Percentiles rank a stretch among this genome's conserved stretches.
phyloP scores from a whole-genome alignment of 1,139 yeast genomes.

The Meyerozyma guilliermondii region DNA sequence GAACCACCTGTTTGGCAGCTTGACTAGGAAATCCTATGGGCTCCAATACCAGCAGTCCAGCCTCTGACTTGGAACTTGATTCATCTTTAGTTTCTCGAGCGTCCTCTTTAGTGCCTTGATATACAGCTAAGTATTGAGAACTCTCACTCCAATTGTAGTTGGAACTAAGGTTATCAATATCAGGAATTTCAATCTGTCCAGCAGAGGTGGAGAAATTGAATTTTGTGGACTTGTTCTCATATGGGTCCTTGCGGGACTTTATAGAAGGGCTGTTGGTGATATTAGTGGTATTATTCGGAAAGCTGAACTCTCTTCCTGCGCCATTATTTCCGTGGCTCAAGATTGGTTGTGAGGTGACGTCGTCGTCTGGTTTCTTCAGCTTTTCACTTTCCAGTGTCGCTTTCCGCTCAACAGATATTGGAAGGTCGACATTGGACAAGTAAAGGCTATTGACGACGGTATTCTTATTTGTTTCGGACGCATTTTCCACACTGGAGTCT shows the following conservation, averaged over 20 bases:
- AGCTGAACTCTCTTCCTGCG: constrained; percentile 30
- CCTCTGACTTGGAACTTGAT: constrained; percentile 1
- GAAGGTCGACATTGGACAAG: background rate
- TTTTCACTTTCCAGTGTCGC: background rate
- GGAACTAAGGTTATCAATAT: constrained; percentile 18
- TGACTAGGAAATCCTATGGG: constrained; percentile 33
- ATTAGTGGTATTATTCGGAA: constrained; percentile 33
- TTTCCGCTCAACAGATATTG: background rate
- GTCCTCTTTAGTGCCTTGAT: constrained; percentile 4
- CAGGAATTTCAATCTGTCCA: constrained; percentile 45
- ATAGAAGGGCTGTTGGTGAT: constrained; percentile 28
- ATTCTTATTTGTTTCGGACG: background rate
- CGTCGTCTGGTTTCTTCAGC: background rate
- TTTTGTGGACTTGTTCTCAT: constrained; percentile 14
- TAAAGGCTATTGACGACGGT: background rate
- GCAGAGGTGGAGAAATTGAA: constrained; percentile 21
- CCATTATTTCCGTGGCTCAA: constrained; percentile 27
- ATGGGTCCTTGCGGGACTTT: constrained; percentile 9
- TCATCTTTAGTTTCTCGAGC: background rate
- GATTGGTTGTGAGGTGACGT: background rate
- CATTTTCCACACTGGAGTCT: background rate
- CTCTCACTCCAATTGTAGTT: constrained; percentile 1
- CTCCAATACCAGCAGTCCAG: constrained; percentile 14
- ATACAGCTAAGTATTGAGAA: background rate
- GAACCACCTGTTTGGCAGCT: constrained; percentile 25